Evolutionary conservation across 139 green algal species (phyloP).

Genomic region (Micromonas pusilla): DNA sequence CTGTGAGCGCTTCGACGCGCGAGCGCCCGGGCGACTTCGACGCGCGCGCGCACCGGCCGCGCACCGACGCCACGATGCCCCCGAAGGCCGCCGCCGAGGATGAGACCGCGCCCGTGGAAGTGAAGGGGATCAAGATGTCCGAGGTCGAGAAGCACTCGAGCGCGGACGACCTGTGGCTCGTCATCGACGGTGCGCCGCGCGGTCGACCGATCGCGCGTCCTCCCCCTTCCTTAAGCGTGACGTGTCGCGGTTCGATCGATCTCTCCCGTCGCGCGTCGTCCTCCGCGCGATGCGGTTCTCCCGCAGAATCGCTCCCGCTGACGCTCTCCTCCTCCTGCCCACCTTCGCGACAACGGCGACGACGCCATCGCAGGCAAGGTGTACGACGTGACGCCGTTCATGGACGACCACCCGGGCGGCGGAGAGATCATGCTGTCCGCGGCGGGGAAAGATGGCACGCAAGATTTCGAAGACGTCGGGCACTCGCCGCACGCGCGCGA

Average conservation of each 20-base stretch:
- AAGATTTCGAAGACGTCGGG: constrained; percentile 61
- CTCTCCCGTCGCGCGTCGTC: no score
- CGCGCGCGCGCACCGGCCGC: no score
- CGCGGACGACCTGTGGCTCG: constrained; percentile 46
- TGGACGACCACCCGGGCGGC: constrained; percentile 58
- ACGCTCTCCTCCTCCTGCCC: no score
- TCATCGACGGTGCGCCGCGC: constrained; percentile 47
- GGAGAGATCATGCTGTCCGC: constrained; percentile 47
- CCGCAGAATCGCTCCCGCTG: no score
- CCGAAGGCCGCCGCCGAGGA: not conserved
- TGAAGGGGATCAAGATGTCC: constrained; percentile 21
- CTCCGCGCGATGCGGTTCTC: no score
- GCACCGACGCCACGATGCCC: no score
- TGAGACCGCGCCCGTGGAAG: not conserved
- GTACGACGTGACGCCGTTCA: constrained; percentile 56
- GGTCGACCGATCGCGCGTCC: not conserved
- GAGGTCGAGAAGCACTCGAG: constrained; percentile 38
- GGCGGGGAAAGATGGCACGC: constrained; percentile 50
- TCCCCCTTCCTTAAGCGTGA: not conserved
- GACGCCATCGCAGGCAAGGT: constrained; percentile 33
- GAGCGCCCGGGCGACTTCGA: no score
- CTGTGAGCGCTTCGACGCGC: no score
- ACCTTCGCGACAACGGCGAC: no score
- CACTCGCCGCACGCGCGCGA: constrained; percentile 48
- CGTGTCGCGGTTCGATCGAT: no score